Conservation (phyloP, 2,329 filamentous ascomycete genomes). For the Colletotrichum liriopes region DNA sequence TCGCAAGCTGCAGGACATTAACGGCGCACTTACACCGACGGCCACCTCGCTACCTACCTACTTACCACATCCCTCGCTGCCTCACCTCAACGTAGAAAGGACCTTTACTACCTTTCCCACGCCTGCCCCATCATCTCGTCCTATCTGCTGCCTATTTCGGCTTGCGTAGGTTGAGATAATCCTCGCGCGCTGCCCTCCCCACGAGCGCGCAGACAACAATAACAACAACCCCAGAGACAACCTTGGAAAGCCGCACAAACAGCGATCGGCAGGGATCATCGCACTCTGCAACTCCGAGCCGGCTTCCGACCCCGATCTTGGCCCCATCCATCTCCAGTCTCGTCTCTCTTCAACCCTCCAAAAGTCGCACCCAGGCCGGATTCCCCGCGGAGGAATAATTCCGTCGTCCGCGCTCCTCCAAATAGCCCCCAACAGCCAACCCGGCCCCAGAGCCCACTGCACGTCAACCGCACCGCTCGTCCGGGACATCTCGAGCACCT, state of each 20-base stretch:
- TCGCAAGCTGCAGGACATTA: neutral
- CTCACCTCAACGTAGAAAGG: neutral
- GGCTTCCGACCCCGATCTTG: slow-evolving; percentile 38
- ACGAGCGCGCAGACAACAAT: neutral
- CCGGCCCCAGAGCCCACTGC: slow-evolving; percentile 7
- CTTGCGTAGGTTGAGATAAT: neutral
- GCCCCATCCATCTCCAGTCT: slow-evolving; percentile 11
- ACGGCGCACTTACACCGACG: slow-evolving; percentile 2
- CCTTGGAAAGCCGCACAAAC: slow-evolving; percentile 18
- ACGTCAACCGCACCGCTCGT: slow-evolving; percentile 15
- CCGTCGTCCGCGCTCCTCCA: slow-evolving; percentile 3
- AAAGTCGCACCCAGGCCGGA: slow-evolving; percentile 5
- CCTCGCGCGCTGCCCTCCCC: neutral
- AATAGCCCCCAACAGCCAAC: slow-evolving; percentile 6
- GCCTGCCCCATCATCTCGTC: neutral
- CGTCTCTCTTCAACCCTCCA: slow-evolving; percentile 5
- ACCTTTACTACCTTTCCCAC: neutral
- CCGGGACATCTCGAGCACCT: neutral
- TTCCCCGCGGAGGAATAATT: slow-evolving; percentile 10
- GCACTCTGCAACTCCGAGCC: slow-evolving; percentile 31
- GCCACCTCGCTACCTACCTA: neutral
- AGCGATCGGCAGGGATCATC: slow-evolving; percentile 32
- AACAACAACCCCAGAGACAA: neutral
- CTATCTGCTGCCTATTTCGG: neutral
- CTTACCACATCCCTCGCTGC: neutral